These are phyloP conservation scores for Globisporangium recalcitrans DNA, from an alignment of 352 stramenopile genomes.

Conservation along the genomic window DNA sequence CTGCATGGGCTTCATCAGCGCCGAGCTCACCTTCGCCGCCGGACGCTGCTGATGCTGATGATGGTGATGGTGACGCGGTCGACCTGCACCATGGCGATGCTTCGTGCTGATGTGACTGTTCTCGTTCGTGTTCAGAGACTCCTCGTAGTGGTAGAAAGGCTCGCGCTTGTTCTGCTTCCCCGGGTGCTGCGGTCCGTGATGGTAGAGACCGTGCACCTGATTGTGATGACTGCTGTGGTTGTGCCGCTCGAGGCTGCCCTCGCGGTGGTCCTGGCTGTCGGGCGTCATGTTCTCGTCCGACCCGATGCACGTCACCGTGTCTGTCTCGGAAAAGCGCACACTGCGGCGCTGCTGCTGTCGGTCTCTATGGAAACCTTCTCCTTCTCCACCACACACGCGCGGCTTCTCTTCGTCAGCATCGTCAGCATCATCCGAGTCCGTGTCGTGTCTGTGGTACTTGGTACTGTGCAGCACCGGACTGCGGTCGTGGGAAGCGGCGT, in stretches of 20 bases:
- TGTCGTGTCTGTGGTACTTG: conserved; percentile 8
- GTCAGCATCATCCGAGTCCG: not conserved
- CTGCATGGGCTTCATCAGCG: conserved; percentile 21
- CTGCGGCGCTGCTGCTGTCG: conserved; percentile 2
- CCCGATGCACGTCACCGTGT: conserved; percentile 20
- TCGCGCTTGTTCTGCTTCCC: conserved; percentile 4
- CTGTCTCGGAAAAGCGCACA: conserved; percentile 13
- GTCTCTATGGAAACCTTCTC: not conserved
- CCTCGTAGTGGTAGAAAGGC: not conserved
- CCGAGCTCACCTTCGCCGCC: conserved; percentile 14
- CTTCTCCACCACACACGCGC: not conserved
- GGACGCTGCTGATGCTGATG: not conserved
- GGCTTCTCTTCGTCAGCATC: not conserved
- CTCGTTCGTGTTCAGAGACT: not conserved
- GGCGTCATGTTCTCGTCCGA: conserved; percentile 24
- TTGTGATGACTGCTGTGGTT: not conserved
- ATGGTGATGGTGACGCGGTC: not conserved
- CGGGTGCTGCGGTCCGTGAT: conserved; percentile 1
- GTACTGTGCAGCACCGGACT: not conserved
- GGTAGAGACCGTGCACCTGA: not conserved
- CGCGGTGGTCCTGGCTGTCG: conserved; percentile 20
- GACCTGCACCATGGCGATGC: not conserved
- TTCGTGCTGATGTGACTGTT: not conserved
- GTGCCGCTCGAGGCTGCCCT: conserved; percentile 18
- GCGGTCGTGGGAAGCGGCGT: not conserved